Percentiles rank a stretch among this genome's conserved stretches.
These are phyloP conservation scores for Serendipita vermifera DNA, from an alignment of 768 basidiomycete species.

Conservation along the genomic window DNA sequence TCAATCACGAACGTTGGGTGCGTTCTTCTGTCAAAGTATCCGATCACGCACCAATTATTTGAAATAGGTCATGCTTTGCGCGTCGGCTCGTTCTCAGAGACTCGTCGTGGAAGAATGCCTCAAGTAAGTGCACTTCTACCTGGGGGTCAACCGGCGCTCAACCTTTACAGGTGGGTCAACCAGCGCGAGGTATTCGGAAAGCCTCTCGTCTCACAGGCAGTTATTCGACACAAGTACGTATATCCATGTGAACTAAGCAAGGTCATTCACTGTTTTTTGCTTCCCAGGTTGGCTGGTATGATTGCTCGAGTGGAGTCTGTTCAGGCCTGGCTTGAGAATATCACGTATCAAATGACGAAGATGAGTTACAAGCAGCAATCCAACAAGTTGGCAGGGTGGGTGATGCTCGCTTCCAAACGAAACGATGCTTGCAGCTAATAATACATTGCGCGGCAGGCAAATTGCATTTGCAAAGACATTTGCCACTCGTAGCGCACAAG, in stretches of 20 bases:
- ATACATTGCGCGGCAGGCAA: conserved; percentile 25
- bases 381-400: conserved; percentile 56
- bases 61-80: conserved; percentile 72
- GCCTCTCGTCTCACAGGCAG: conserved; percentile 55
- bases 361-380: conserved; percentile 75
- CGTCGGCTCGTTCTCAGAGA: conserved; percentile 53
- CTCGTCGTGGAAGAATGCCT: conserved; percentile 69
- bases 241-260: background rate
- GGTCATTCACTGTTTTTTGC: background rate
- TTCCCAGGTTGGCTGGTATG: conserved; percentile 54
- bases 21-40: conserved; percentile 56
- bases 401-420: conserved; percentile 1
- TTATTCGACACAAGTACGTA: conserved; percentile 62
- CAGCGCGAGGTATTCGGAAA: conserved; percentile 66
- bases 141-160: conserved; percentile 15
- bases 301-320: conserved; percentile 70
- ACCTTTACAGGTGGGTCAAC: conserved; percentile 50
- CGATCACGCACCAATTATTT: too few relatives aligned
- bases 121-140: conserved; percentile 29
- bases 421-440: background rate
- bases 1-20: conserved; percentile 93
- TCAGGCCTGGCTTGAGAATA: conserved; percentile 76
- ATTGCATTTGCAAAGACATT: conserved; percentile 74
- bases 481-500: conserved; percentile 52
- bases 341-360: conserved; percentile 79